A percentile compares a stretch with the other conserved stretches of the same genome.
phyloP scores from a whole-genome alignment of 805 yeast genomes.

The Saccharomyces kudriavzevii region DNA sequence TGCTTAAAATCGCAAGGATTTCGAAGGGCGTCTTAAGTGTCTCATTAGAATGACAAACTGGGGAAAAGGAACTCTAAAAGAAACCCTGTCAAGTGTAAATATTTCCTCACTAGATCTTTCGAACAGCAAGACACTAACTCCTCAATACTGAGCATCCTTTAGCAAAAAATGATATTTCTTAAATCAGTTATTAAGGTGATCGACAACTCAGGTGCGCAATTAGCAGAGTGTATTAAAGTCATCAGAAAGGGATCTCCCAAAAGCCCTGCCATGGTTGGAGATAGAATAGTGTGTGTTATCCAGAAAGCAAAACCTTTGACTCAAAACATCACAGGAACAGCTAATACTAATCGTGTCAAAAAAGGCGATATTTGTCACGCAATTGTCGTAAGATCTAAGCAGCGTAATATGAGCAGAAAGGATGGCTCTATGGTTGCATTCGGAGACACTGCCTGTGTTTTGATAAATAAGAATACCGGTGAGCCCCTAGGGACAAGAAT shows the following conservation, averaged over 20 bases:
- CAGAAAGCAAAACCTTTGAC: slow-evolving; percentile 79
- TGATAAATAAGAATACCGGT: slow-evolving; percentile 76
- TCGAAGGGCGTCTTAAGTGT: not conserved
- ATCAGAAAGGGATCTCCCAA: slow-evolving; percentile 74
- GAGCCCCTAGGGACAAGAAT: slow-evolving; percentile 96
- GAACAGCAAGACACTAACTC: not conserved
- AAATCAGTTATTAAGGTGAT: slow-evolving; percentile 83
- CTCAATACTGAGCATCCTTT: not conserved
- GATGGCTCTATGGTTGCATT: slow-evolving; percentile 84
- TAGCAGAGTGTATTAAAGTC: slow-evolving; percentile 94
- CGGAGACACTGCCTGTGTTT: slow-evolving; percentile 95
- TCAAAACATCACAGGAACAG: slow-evolving; percentile 62
- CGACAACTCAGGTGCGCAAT: slow-evolving; percentile 91
- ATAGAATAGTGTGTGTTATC: slow-evolving; percentile 87
- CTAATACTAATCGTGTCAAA: slow-evolving; percentile 73
- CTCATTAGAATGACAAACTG: not conserved
- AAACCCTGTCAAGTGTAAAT: not conserved
- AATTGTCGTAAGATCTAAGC: slow-evolving; percentile 87
- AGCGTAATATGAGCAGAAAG: slow-evolving; percentile 56
- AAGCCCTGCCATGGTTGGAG: slow-evolving; percentile 80
- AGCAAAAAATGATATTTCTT: slow-evolving; percentile 64
- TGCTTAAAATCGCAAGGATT: not conserved
- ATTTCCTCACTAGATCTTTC: not conserved
- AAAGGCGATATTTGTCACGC: slow-evolving; percentile 96
- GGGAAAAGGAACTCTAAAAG: not conserved